Evolutionary conservation across 2,329 filamentous ascomycete genomes (phyloP).

Genomic region (Colletotrichum sp.): DNA sequence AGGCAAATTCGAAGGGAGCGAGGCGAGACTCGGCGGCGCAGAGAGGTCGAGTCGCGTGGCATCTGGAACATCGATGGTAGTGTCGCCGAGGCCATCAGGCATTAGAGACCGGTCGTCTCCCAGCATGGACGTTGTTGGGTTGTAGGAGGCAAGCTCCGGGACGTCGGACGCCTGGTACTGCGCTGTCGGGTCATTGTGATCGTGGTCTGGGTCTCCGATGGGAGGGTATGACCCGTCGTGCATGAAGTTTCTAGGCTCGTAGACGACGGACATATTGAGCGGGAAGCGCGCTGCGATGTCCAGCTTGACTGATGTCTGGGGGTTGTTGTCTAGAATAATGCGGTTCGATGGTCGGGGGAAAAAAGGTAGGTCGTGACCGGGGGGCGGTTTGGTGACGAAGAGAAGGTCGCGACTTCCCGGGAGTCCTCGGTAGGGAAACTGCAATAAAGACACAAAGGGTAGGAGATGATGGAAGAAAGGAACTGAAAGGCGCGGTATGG

Average conservation of each 20-base stretch:
- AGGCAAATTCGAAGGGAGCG: constrained; percentile 33
- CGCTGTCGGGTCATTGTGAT: constrained; percentile 31
- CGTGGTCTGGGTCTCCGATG: constrained; percentile 48
- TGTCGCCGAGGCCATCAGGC: constrained; percentile 36
- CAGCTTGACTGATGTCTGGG: constrained; percentile 22
- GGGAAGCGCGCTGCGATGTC: constrained; percentile 3
- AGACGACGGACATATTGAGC: constrained; percentile 54
- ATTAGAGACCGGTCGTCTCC: constrained; percentile 41
- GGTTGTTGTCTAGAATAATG: background rate
- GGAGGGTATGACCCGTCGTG: constrained; percentile 52
- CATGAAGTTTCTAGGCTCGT: constrained; percentile 53
- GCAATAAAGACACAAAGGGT: background rate
- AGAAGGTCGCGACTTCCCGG: background rate
- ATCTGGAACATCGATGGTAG: constrained; percentile 41
- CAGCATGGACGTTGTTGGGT: constrained; percentile 40
- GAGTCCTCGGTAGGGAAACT: background rate
- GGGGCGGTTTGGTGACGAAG: background rate
- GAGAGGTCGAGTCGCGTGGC: constrained; percentile 41
- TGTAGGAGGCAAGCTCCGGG: constrained; percentile 48
- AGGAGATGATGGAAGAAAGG: background rate
- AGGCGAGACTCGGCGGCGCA: constrained; percentile 29
- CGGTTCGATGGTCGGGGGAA: background rate
- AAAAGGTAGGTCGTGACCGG: constrained; percentile 9
- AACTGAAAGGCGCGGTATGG: background rate
- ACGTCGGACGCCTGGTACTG: constrained; percentile 43